Percentiles rank a stretch among this genome's conserved stretches.
Conservation (phyloP, 23 red algal species). For the Rhodosorus marinus region DNA sequence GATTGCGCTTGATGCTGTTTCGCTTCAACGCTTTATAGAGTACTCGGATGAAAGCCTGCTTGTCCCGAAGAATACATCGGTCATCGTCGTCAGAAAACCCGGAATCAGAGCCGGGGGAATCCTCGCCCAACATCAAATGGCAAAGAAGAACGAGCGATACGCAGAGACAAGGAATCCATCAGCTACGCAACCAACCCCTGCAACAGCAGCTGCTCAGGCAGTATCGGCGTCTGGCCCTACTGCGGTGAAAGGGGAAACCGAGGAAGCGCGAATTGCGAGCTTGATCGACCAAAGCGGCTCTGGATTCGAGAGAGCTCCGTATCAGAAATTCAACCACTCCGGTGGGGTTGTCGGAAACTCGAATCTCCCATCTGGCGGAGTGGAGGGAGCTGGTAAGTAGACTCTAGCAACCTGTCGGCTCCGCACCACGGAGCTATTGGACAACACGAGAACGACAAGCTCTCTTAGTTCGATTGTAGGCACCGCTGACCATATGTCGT, state of each 20-base stretch:
- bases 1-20: too few relatives aligned
- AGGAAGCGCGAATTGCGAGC: slow-evolving; percentile 43
- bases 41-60: slow-evolving; percentile 64
- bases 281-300: slow-evolving; percentile 20
- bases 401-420: not conserved
- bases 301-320: slow-evolving; percentile 13
- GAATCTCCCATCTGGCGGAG: too few relatives aligned
- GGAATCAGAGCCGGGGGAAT: slow-evolving; percentile 58
- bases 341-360: too few relatives aligned
- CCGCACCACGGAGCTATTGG: not conserved
- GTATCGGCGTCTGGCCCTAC: not conserved
- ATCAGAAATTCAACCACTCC: too few relatives aligned
- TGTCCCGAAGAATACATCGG: slow-evolving; percentile 85
- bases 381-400: too few relatives aligned
- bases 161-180: slow-evolving; percentile 68
- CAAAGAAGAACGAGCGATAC: slow-evolving; percentile 91
- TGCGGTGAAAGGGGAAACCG: slow-evolving; percentile 38
- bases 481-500: too few relatives aligned
- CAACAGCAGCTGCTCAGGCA: slow-evolving; percentile 1
- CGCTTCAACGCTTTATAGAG: not conserved
- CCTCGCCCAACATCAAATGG: slow-evolving; percentile 62
- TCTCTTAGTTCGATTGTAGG: too few relatives aligned
- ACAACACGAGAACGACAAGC: too few relatives aligned
- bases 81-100: slow-evolving; percentile 77
- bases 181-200: too few relatives aligned